These are phyloP conservation scores for Fusarium euwallaceae DNA, from an alignment of 2,329 filamentous ascomycete genomes.

Conservation along the genomic window DNA sequence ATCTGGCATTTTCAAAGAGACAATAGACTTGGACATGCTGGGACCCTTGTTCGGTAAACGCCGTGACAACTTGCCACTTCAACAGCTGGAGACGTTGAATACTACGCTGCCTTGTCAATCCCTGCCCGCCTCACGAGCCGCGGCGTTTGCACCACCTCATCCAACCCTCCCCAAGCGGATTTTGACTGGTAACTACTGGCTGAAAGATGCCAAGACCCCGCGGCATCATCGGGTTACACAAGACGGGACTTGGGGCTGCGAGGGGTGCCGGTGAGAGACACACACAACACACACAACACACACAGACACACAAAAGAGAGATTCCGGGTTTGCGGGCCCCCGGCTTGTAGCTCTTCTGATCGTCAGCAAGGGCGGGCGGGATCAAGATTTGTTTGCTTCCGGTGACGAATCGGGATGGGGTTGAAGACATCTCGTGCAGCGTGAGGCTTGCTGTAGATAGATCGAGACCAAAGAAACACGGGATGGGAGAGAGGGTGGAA, in stretches of 20 bases:
- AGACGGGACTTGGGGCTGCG: conserved; percentile 36
- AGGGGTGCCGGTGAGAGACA: conserved; percentile 16
- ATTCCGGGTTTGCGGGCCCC: conserved; percentile 5
- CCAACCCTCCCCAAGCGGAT: neutral
- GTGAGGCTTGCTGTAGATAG: neutral
- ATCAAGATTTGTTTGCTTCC: conserved; percentile 18
- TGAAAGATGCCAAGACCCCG: conserved; percentile 4
- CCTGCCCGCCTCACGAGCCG: neutral
- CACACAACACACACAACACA: too few species aligned
- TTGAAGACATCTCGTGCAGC: neutral
- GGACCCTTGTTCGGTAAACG: neutral
- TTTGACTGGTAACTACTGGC: neutral
- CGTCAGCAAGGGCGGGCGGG: conserved; percentile 11
- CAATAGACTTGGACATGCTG: conserved; percentile 9
- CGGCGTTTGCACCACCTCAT: conserved; percentile 11
- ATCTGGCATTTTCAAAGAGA: conserved; percentile 12
- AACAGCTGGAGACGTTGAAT: neutral
- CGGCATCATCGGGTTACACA: conserved; percentile 31
- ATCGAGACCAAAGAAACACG: neutral
- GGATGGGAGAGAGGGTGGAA: neutral
- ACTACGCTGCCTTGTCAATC: neutral
- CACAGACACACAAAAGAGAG: conserved; percentile 18
- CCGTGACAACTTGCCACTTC: neutral
- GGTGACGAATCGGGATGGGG: neutral
- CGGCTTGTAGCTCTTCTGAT: conserved; percentile 17